Evolutionary conservation across 371 early-diverging fungal species (phyloP).

Genomic region (Mucor lusitanicus): DNA sequence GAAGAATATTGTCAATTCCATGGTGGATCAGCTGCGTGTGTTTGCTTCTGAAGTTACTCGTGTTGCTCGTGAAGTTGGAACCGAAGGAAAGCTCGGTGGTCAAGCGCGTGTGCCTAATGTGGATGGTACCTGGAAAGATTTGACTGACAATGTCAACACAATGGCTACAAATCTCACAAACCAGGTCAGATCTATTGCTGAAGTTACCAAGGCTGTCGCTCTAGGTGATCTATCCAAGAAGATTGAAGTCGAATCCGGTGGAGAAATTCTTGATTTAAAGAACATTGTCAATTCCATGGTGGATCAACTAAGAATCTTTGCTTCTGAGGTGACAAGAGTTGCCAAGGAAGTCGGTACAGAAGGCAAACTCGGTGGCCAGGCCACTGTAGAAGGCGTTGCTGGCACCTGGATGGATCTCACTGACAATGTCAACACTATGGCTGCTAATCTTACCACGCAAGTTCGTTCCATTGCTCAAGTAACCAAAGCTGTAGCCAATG

Average conservation of each 20-base stretch:
- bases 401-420: slow-evolving; percentile 73
- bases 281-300: too few relatives aligned
- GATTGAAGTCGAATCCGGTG: slow-evolving; percentile 56
- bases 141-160: too few relatives aligned
- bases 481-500: slow-evolving; percentile 61
- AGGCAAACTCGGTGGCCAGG: too few relatives aligned
- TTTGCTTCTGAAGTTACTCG: slow-evolving; percentile 54
- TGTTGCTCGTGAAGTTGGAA: too few relatives aligned
- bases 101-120: too few relatives aligned
- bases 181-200: slow-evolving; percentile 65
- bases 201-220: slow-evolving; percentile 62
- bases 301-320: too few relatives aligned
- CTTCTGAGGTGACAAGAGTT: too few relatives aligned
- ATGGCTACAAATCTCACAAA: slow-evolving; percentile 56
- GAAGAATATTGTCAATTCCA: slow-evolving; percentile 39
- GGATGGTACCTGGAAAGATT: too few relatives aligned
- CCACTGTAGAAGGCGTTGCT: too few relatives aligned
- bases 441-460: slow-evolving; percentile 62
- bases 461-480: slow-evolving; percentile 62
- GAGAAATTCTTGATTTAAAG: slow-evolving; percentile 43
- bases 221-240: slow-evolving; percentile 59
- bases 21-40: slow-evolving; percentile 28
- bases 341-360: too few relatives aligned
- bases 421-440: slow-evolving; percentile 66
- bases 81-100: too few relatives aligned